Evolutionary conservation across 1,284 basidiomycete species (phyloP).

Genomic region (Schizophyllum amplum): DNA sequence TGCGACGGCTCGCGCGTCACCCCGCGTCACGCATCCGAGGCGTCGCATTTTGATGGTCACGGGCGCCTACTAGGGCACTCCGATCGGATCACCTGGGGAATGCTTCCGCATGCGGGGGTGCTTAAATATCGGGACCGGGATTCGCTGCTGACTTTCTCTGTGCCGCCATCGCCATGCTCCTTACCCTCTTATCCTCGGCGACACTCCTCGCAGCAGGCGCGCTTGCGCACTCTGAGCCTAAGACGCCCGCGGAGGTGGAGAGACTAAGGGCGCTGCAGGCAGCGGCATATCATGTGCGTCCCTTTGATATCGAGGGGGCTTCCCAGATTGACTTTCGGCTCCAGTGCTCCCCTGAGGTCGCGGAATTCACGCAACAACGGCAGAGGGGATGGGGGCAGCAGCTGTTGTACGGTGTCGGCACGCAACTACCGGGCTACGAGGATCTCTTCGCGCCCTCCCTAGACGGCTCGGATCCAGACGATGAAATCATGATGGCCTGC

Average conservation of each 20-base stretch:
- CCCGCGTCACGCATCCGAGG: neutral
- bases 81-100: neutral
- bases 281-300: slow-evolving; percentile 39
- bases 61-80: neutral
- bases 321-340: slow-evolving; percentile 29
- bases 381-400: slow-evolving; percentile 37
- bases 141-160: neutral
- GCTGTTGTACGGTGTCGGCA: slow-evolving; percentile 27
- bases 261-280: neutral
- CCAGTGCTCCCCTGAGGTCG: slow-evolving; percentile 44
- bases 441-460: slow-evolving; percentile 33
- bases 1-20: neutral
- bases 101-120: neutral
- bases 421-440: slow-evolving; percentile 32
- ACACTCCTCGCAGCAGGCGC: neutral
- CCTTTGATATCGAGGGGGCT: neutral
- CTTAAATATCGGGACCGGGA: neutral
- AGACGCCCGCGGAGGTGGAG: neutral
- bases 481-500: slow-evolving; percentile 27
- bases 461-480: slow-evolving; percentile 11
- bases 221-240: neutral
- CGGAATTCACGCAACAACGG: slow-evolving; percentile 36
- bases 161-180: neutral
- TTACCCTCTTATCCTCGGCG: neutral
- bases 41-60: neutral